Evolutionary conservation across 2,329 filamentous ascomycete genomes (phyloP), one percentile per base, ranked within the genome.

Genomic region (Dactylellina leptospora): DNA sequence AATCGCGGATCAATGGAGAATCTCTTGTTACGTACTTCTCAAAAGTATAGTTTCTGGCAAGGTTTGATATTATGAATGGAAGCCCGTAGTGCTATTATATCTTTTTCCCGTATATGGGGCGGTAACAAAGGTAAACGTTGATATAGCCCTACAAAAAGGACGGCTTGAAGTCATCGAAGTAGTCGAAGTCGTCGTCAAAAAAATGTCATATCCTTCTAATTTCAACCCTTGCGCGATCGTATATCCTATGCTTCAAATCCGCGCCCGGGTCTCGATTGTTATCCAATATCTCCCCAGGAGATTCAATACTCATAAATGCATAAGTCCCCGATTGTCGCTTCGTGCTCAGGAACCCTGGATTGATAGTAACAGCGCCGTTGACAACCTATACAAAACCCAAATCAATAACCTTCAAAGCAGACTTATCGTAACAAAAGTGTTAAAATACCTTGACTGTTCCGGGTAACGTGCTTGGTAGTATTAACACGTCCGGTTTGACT

Each of bases 401-500:
- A 10, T 36, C 10, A 36, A 40, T 11, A 40, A 40, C 8, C 11
- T n/a, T n/a, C n/a, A n/a, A n/a, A n/a, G 75, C 75, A 33, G 55
- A 76, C 55, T 36, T 27, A 63, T 10, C 8, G 22, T 23, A 25
- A 22, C 4, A 5, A n/a, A 5, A 45, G 40, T 11, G 40, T 4
- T 45, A n/a, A 55, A 16, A 72, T 45, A 20, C 30, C 22, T 20
- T 48, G 48, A 38, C 18, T 54, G 84, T 75, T 83, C 86, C 91
- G 96, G 38, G 91, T 90, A 83, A 96, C 96, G 89, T 85, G 77
- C 92, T 96, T 1, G 95, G 93, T 48, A 90, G 83, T 50, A 97
- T 83, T 77, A 97, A 81, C 36, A 97, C 84, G 80, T 99, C 95
- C 93, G 95, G 56, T 88, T 83, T 90, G 74, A 90, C 90, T 77